phyloP scores from a whole-genome alignment of 2,329 filamentous ascomycete species.

The Fusarium redolens region DNA sequence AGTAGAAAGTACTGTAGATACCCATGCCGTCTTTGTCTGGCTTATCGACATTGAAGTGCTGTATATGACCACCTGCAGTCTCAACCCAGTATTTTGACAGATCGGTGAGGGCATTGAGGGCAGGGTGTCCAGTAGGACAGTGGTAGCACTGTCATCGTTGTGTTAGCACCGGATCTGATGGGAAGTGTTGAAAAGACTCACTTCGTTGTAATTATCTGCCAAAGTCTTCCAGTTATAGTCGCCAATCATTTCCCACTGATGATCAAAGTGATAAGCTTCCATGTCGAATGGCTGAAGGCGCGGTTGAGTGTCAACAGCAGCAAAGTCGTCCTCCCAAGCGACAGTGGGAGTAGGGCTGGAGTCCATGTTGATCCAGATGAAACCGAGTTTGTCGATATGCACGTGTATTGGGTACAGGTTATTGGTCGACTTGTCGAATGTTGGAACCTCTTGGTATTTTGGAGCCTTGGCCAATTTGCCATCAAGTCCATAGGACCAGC shows the following conservation, averaged over 20 bases:
- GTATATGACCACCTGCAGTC: slow-evolving; percentile 59
- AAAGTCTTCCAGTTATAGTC: slow-evolving; percentile 70
- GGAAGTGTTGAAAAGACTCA: not conserved
- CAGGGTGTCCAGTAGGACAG: slow-evolving; percentile 68
- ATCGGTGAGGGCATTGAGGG: slow-evolving; percentile 58
- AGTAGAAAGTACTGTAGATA: slow-evolving; percentile 8
- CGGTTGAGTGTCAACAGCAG: slow-evolving; percentile 56
- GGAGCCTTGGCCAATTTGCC: not conserved
- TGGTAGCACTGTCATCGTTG: slow-evolving; percentile 64
- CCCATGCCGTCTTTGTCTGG: not conserved
- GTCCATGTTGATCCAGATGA: not conserved
- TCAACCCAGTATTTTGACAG: slow-evolving; percentile 60
- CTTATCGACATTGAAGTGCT: slow-evolving; percentile 57
- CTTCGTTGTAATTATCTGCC: slow-evolving; percentile 70
- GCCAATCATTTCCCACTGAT: slow-evolving; percentile 65
- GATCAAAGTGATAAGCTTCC: slow-evolving; percentile 64
- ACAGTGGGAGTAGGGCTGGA: slow-evolving; percentile 41
- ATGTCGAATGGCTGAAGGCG: slow-evolving; percentile 58
- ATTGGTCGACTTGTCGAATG: not conserved
- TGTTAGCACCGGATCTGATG: not conserved
- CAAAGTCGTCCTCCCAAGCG: slow-evolving; percentile 62
- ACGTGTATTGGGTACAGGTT: not conserved
- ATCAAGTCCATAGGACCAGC: not conserved
- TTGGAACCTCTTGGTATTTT: not conserved
- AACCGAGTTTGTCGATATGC: not conserved